A percentile compares a stretch with the other conserved stretches of the same genome.
phyloP scores from a whole-genome alignment of 106 monocot species.

The Dioscorea alata region DNA sequence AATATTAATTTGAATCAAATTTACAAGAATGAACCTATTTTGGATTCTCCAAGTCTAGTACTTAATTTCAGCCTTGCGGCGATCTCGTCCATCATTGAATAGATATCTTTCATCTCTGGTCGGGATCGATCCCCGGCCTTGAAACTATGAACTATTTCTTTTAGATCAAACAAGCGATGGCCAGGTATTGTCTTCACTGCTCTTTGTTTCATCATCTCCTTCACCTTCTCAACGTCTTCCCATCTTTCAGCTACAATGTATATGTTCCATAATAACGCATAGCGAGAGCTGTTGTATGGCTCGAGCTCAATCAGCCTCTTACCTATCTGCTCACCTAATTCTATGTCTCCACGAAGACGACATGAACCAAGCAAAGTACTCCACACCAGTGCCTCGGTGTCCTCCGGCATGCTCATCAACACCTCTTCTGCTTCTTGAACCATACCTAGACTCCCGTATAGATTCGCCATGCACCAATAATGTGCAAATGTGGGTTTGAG shows the following conservation, averaged over 20 bases:
- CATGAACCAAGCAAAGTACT: constrained; percentile 38
- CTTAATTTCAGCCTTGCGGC: constrained; percentile 16
- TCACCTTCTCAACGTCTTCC: constrained; percentile 38
- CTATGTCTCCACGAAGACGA: constrained; percentile 28
- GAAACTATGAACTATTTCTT: constrained; percentile 39
- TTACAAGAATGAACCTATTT: no score
- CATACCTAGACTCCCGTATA: constrained; percentile 27
- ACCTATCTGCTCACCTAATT: constrained; percentile 35
- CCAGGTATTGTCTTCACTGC: constrained; percentile 22
- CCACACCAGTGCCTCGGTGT: constrained; percentile 26
- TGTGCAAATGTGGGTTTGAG: constrained; percentile 42
- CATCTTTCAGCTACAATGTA: constrained; percentile 34
- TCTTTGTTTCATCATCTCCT: constrained; percentile 26
- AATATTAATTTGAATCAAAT: no score
- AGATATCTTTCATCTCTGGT: constrained; percentile 27
- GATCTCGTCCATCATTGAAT: constrained; percentile 38
- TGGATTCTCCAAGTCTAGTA: not conserved
- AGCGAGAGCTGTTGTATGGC: constrained; percentile 24
- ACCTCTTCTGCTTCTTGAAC: constrained; percentile 37
- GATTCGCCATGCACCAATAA: constrained; percentile 53
- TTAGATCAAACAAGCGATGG: constrained; percentile 35
- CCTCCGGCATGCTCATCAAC: constrained; percentile 24
- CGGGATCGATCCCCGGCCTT: constrained; percentile 22
- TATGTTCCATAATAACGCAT: constrained; percentile 33
- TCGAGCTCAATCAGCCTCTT: constrained; percentile 43